Conservation (phyloP, 2,329 filamentous ascomycete genomes). For the Botrytis fabae region DNA sequence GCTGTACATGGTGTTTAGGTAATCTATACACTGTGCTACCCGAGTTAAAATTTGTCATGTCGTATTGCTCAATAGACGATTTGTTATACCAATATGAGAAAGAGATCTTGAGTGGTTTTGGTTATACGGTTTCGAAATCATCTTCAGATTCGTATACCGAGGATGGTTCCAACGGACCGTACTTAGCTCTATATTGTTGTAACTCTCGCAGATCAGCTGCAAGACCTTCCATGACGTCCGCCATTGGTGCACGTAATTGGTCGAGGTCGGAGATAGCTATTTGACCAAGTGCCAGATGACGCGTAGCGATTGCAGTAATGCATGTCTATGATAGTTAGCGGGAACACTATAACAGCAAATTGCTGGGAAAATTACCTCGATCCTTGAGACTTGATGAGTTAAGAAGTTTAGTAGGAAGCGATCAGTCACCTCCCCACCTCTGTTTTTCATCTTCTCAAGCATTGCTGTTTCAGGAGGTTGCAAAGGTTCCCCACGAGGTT, state of each 20-base stretch:
- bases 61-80: neutral
- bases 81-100: neutral
- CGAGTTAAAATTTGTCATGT: slow-evolving; percentile 11
- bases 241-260: slow-evolving; percentile 76
- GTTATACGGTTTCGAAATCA: slow-evolving; percentile 15
- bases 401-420: slow-evolving; percentile 84
- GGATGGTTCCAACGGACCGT: slow-evolving; percentile 24
- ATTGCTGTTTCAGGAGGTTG: slow-evolving; percentile 81
- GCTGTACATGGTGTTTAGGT: slow-evolving; percentile 14
- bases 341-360: slow-evolving; percentile 26
- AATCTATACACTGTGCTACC: slow-evolving; percentile 14
- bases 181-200: slow-evolving; percentile 54
- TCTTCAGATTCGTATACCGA: slow-evolving; percentile 14
- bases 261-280: slow-evolving; percentile 62
- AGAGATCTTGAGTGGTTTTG: neutral
- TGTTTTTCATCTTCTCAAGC: slow-evolving; percentile 69
- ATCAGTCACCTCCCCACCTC: slow-evolving; percentile 85
- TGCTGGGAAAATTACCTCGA: slow-evolving; percentile 68
- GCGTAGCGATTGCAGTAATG: slow-evolving; percentile 73
- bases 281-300: slow-evolving; percentile 75
- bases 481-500: slow-evolving; percentile 56
- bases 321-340: slow-evolving; percentile 61
- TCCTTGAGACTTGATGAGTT: slow-evolving; percentile 91
- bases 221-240: slow-evolving; percentile 65
- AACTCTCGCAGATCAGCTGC: slow-evolving; percentile 63